Evolutionary conservation across 208 protist species (phyloP), one percentile per base, ranked within the genome.

Genomic region (Crithidia acanthocephali): DNA sequence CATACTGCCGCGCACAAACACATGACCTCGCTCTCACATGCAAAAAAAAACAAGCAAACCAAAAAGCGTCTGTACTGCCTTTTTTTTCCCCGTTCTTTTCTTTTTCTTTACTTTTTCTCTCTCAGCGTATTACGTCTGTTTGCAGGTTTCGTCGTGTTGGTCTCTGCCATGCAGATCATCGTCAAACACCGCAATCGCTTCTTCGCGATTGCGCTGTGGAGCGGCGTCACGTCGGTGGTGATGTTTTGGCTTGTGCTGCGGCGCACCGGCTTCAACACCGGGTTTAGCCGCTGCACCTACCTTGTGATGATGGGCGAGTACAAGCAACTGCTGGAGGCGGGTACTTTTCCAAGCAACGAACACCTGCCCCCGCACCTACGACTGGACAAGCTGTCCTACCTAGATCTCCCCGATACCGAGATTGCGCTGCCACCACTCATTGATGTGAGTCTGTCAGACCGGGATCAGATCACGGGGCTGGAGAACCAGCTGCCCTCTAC

Each of bases 261-360:
- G 13, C 86, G 88, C 70, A 80, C 82, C 22, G 91, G 91, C 52
- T 96, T 96, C 77, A 89, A 85, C 83, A 96, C 88, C 0, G 62
- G 77, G 40, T 96, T 93, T 69, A 91, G 80, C 61, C 86, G 88
- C 30, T 87, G 79, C 80, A 83, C 65, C 18, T 96, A 94, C 62
- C 68, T 94, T 20, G 86, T 88, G 18, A 90, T 91, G 87, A 84
- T 88, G 83, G 91, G 87, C 7, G 91, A 96, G 65, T 96, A 94
- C 76, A 84, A 86, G 57, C 88, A 94, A 72, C 57, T 89, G 28
- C 79, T 96, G 0, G 83, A 93, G 52, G 78, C 88, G 1, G 91
- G 91, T 18, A 85, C 85, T 0, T 89, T 88, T 44, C 91, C 91
- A 13, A 76, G 58, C 55, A 96, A 96, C 72, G 76, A 68, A 3